phyloP scores from a whole-genome alignment of 208 protist genomes.

The Zelonia costaricensis region DNA sequence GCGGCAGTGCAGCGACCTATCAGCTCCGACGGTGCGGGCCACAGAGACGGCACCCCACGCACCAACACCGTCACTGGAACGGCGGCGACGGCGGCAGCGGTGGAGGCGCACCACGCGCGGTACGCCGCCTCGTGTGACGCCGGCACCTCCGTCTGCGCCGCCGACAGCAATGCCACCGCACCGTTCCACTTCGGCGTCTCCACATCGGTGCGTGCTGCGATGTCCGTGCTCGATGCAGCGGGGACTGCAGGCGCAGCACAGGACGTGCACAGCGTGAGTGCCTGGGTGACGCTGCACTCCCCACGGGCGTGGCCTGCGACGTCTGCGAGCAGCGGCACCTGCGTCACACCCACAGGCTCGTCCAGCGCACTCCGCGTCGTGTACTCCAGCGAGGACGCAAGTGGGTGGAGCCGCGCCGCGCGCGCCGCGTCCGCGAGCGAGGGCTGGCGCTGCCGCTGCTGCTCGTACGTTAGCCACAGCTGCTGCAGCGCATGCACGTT shows the following conservation, averaged over 20 bases:
- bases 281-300: conserved; percentile 30
- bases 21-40: too few relatives aligned
- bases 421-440: conserved; percentile 22
- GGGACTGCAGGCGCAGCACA: too few relatives aligned
- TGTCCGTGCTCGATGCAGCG: too few relatives aligned
- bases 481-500: conserved; percentile 65
- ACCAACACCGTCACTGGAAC: background rate
- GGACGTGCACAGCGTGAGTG: background rate
- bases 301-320: conserved; percentile 2
- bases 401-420: conserved; percentile 19
- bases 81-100: background rate
- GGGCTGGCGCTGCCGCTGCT: conserved; percentile 25
- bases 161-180: too few relatives aligned
- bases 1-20: too few relatives aligned
- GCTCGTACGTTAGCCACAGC: conserved; percentile 27
- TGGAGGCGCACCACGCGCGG: conserved; percentile 1
- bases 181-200: too few relatives aligned
- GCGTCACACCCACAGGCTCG: conserved; percentile 10
- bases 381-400: conserved; percentile 15
- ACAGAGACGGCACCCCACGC: background rate
- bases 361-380: conserved; percentile 1
- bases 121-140: background rate
- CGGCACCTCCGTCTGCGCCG: conserved; percentile 14
- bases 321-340: conserved; percentile 23
- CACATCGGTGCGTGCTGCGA: too few relatives aligned